Conservation (phyloP, 768 basidiomycete genomes). For the Mycena olivaceomarginata region DNA sequence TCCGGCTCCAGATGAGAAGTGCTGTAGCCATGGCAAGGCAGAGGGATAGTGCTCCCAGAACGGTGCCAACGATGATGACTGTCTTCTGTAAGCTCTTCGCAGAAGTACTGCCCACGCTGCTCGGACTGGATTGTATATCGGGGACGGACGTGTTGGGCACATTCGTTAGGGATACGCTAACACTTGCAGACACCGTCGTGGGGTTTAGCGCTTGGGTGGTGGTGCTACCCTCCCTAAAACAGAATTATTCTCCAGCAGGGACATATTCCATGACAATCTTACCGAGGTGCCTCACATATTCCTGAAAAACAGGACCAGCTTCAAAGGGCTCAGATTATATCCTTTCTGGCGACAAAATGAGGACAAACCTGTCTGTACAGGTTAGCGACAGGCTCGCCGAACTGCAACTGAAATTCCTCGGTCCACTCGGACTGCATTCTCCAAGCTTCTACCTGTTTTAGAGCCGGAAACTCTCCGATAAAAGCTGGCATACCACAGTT, state of each 20-base stretch:
- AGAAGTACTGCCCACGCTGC: background rate
- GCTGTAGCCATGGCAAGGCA: background rate
- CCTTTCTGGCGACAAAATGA: background rate
- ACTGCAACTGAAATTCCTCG: background rate
- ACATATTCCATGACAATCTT: background rate
- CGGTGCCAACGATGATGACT: background rate
- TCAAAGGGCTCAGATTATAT: background rate
- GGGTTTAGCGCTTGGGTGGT: background rate
- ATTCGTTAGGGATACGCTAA: background rate
- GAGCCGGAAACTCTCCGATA: background rate
- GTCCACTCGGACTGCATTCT: background rate
- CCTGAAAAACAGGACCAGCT: constrained; percentile 19
- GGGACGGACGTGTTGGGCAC: background rate
- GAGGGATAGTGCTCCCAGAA: background rate
- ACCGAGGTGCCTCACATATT: constrained; percentile 12
- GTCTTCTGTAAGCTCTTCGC: background rate
- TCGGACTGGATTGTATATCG: background rate
- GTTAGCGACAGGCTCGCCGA: background rate
- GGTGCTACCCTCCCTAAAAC: background rate
- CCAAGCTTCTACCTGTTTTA: background rate
- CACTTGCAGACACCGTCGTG: background rate
- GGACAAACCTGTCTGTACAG: constrained; percentile 6
- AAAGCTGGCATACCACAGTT: background rate
- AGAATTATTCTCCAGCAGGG: background rate
- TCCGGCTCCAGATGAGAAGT: constrained; percentile 6